Evolutionary conservation across 2,329 filamentous ascomycete genomes (phyloP).

Genomic region (Phialophora verrucosa): DNA sequence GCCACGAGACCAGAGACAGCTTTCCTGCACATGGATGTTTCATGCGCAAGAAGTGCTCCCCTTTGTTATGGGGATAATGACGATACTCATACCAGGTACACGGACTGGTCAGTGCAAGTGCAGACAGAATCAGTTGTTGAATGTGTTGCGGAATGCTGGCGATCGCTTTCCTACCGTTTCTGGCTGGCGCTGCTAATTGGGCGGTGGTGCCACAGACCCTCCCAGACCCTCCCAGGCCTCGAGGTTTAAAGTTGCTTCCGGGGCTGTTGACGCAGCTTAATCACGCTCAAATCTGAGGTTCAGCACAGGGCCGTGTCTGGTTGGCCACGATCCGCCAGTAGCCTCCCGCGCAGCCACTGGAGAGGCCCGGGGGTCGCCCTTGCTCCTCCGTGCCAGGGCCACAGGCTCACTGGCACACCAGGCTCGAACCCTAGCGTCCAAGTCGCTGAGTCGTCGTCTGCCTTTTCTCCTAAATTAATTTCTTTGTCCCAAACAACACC

Average conservation of each 20-base stretch:
- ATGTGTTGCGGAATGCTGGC: neutral
- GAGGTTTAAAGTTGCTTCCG: slow-evolving; percentile 14
- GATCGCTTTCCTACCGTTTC: neutral
- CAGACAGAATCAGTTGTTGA: neutral
- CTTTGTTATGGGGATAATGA: neutral
- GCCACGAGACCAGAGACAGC: neutral
- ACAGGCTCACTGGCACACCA: slow-evolving; percentile 2
- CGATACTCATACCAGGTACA: neutral
- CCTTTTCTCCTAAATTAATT: slow-evolving; percentile 31
- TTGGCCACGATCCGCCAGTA: slow-evolving; percentile 14
- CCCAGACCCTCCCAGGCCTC: neutral
- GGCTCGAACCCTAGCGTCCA: slow-evolving; percentile 15
- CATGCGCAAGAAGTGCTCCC: neutral
- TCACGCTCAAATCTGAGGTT: slow-evolving; percentile 21
- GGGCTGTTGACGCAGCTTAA: slow-evolving; percentile 23
- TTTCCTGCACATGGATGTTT: neutral
- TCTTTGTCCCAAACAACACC: slow-evolving; percentile 33
- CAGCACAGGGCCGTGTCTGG: slow-evolving; percentile 5
- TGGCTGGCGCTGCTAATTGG: slow-evolving; percentile 10
- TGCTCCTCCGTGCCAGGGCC: slow-evolving; percentile 13
- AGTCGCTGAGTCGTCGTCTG: slow-evolving; percentile 4
- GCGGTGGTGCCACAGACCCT: slow-evolving; percentile 14
- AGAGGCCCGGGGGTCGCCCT: slow-evolving; percentile 1
- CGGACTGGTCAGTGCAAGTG: neutral
- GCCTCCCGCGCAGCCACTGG: slow-evolving; percentile 7